phyloP scores from a whole-genome alignment of 2,329 filamentous ascomycete species.

The Shiraia bambusicola region DNA sequence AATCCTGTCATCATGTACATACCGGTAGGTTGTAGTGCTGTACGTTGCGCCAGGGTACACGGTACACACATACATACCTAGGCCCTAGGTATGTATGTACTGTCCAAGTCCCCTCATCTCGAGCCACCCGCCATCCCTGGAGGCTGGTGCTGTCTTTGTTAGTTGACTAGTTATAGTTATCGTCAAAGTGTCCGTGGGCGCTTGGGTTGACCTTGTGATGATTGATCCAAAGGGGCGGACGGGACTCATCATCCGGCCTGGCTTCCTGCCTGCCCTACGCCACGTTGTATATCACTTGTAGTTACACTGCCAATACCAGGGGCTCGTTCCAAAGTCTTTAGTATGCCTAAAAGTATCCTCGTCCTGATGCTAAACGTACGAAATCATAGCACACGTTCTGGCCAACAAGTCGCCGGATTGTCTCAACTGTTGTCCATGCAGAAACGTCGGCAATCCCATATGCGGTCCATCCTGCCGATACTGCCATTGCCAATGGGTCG shows the following conservation, averaged over 20 bases:
- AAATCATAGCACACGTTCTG: constrained; percentile 89
- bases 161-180: no score
- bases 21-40: no score
- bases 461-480: constrained; percentile 73
- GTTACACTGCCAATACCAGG: constrained; percentile 1
- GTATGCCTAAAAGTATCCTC: constrained; percentile 52
- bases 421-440: constrained; percentile 83
- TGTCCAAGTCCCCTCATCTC: constrained; percentile 14
- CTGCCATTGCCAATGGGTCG: constrained; percentile 69
- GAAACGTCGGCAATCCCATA: constrained; percentile 79
- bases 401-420: constrained; percentile 72
- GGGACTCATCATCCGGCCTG: no score
- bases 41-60: no score
- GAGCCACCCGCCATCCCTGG: constrained; percentile 18
- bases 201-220: constrained; percentile 5
- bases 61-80: no score
- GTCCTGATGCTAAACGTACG: constrained; percentile 69
- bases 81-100: no score
- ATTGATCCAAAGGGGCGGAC: no score
- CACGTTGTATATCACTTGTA: constrained; percentile 4
- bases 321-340: constrained; percentile 4
- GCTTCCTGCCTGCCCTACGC: constrained; percentile 7
- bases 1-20: constrained; percentile 8
- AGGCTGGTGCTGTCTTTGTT: constrained; percentile 1
- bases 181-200: constrained; percentile 1